Conservation (phyloP, 2,329 filamentous ascomycete genomes). For the Epichloe brachyelytri region DNA sequence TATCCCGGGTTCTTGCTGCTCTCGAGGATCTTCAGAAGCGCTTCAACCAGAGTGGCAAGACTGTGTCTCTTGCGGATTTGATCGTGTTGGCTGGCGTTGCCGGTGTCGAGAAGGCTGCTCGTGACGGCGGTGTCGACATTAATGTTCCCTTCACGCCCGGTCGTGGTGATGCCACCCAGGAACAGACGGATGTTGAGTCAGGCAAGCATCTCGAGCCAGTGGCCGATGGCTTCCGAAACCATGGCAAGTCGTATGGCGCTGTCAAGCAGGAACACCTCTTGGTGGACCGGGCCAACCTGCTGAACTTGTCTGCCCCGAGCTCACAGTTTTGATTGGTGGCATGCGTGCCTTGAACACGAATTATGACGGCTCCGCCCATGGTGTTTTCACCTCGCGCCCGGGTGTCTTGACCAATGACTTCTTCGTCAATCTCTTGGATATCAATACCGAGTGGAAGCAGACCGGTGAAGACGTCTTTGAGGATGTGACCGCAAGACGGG, state of each 20-base stretch:
- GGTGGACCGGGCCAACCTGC: slow-evolving; percentile 57
- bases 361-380: slow-evolving; percentile 53
- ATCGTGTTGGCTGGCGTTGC: slow-evolving; percentile 63
- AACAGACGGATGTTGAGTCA: slow-evolving; percentile 55
- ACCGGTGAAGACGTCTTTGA: slow-evolving; percentile 45
- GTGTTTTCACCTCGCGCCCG: slow-evolving; percentile 55
- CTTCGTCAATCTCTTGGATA: slow-evolving; percentile 67
- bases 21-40: slow-evolving; percentile 53
- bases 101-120: slow-evolving; percentile 58
- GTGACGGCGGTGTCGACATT: slow-evolving; percentile 31
- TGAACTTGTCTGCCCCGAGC: slow-evolving; percentile 56
- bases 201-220: slow-evolving; percentile 54
- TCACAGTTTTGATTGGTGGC: slow-evolving; percentile 60
- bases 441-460: slow-evolving; percentile 44
- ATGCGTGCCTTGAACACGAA: slow-evolving; percentile 58
- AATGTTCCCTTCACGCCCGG: slow-evolving; percentile 61
- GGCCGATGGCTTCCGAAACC: slow-evolving; percentile 72
- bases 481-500: slow-evolving; percentile 51
- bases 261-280: slow-evolving; percentile 56
- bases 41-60: slow-evolving; percentile 56
- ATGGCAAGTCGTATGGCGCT: slow-evolving; percentile 47
- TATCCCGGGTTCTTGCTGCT: slow-evolving; percentile 46
- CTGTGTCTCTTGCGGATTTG: slow-evolving; percentile 65
- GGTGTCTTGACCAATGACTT: slow-evolving; percentile 67
- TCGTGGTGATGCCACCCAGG: slow-evolving; percentile 56